Evolutionary conservation across 2,329 filamentous ascomycete genomes (phyloP).

Genomic region (Talaromyces sp.): DNA sequence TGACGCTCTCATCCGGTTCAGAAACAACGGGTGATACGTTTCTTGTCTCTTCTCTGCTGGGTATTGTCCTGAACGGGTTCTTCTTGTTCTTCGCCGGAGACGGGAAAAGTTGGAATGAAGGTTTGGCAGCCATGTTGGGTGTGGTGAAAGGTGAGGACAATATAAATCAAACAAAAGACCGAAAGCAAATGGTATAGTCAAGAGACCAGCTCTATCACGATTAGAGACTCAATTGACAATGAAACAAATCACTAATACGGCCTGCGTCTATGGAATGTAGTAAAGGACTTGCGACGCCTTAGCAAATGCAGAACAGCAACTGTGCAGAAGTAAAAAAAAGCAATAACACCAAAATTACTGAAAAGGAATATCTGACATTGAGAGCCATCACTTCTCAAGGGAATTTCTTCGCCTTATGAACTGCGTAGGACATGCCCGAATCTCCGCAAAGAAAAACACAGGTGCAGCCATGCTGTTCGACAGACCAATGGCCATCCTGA

Average conservation of each 20-base stretch:
- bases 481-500: constrained; percentile 11
- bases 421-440: background rate
- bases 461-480: background rate
- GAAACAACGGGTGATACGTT: constrained; percentile 24
- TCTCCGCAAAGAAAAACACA: background rate
- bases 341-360: background rate
- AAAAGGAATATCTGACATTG: background rate
- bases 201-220: constrained; percentile 16
- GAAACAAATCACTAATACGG: constrained; percentile 6
- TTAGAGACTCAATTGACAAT: background rate
- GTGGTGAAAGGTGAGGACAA: background rate
- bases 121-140: constrained; percentile 24
- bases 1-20: constrained; percentile 30
- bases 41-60: constrained; percentile 24
- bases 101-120: constrained; percentile 42
- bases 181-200: background rate
- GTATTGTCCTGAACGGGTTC: constrained; percentile 34
- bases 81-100: constrained; percentile 32
- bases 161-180: background rate
- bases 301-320: constrained; percentile 8
- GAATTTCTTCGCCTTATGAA: constrained; percentile 11
- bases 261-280: constrained; percentile 12
- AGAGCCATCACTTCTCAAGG: background rate
- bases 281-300: background rate
- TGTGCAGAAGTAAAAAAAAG: background rate